phyloP scores from a whole-genome alignment of 2,329 filamentous ascomycete species.

The Whalleya microplaca region DNA sequence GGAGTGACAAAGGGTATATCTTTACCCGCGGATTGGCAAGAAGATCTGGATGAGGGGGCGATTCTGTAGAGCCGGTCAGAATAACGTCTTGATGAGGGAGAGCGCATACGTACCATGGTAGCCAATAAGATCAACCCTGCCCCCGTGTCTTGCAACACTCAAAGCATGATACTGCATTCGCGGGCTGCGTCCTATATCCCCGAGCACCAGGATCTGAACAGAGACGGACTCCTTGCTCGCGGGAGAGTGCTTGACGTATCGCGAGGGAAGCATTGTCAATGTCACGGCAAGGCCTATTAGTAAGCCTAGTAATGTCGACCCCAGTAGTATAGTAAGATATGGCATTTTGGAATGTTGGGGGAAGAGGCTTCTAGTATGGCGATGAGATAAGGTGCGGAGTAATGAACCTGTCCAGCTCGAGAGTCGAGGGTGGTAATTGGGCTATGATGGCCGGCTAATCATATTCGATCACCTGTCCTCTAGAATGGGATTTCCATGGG shows the following conservation, averaged over 20 bases:
- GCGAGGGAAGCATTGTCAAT: slow-evolving; percentile 40
- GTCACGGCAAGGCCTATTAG: slow-evolving; percentile 37
- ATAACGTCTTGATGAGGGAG: slow-evolving; percentile 3
- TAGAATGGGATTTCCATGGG: neutral
- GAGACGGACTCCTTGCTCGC: slow-evolving; percentile 34
- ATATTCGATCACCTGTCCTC: neutral
- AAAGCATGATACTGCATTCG: slow-evolving; percentile 99
- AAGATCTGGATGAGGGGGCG: slow-evolving; percentile 79
- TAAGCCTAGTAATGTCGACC: slow-evolving; percentile 28
- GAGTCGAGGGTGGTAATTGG: neutral
- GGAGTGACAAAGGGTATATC: slow-evolving; percentile 70
- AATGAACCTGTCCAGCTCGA: neutral
- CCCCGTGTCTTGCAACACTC: slow-evolving; percentile 83
- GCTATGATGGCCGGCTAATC: neutral
- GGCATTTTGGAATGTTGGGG: slow-evolving; percentile 22
- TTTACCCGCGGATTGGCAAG: slow-evolving; percentile 68
- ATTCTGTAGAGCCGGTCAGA: slow-evolving; percentile 57
- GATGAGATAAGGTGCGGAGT: neutral
- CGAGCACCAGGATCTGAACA: slow-evolving; percentile 86
- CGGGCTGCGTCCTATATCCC: slow-evolving; percentile 92
- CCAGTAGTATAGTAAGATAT: slow-evolving; percentile 32
- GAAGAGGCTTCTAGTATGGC: neutral
- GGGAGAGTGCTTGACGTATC: slow-evolving; percentile 42
- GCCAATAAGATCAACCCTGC: slow-evolving; percentile 81
- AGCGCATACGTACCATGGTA: slow-evolving; percentile 69